These are phyloP conservation scores for Pinguiococcus pyrenoidosus DNA, from an alignment of 108 stramenopile species.

Conservation along the genomic window DNA sequence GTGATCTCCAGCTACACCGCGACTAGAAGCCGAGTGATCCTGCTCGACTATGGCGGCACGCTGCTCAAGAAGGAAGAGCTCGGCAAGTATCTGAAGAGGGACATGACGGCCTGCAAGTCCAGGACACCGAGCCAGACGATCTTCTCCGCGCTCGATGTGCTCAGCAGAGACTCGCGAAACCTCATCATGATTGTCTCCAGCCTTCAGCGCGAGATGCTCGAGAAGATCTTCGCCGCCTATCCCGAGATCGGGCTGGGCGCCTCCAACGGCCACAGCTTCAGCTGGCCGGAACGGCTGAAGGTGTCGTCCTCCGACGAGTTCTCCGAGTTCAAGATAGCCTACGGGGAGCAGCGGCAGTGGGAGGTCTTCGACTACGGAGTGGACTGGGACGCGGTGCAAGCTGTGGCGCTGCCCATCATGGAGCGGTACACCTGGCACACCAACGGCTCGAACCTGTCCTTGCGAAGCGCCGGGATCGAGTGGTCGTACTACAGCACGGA, in stretches of 20 bases:
- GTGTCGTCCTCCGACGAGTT: background rate
- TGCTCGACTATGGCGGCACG: constrained; percentile 95
- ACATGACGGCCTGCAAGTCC: constrained; percentile 64
- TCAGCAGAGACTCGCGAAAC: constrained; percentile 67
- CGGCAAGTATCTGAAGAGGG: constrained; percentile 90
- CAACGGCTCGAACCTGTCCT: constrained; percentile 22
- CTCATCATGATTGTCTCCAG: constrained; percentile 80
- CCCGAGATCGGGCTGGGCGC: constrained; percentile 73
- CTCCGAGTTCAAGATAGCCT: background rate
- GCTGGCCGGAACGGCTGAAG: constrained; percentile 17
- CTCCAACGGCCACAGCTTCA: constrained; percentile 76
- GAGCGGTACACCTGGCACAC: constrained; percentile 72
- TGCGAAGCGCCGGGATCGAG: constrained; percentile 63
- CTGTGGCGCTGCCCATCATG: constrained; percentile 65
- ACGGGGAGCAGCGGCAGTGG: constrained; percentile 35
- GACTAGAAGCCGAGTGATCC: constrained; percentile 79
- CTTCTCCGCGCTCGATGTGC: constrained; percentile 46
- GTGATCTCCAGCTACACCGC: too few relatives aligned
- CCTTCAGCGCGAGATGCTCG: constrained; percentile 61
- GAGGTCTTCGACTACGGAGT: constrained; percentile 71
- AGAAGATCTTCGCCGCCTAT: constrained; percentile 55
- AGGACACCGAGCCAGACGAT: constrained; percentile 42
- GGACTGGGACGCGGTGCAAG: constrained; percentile 60
- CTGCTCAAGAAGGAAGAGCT: constrained; percentile 81
- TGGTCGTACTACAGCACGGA: constrained; percentile 97